Percentiles rank a stretch among this genome's conserved stretches.
Evolutionary conservation across 768 basidiomycete species (phyloP).

Genomic region (Tephrocybe sp.): DNA sequence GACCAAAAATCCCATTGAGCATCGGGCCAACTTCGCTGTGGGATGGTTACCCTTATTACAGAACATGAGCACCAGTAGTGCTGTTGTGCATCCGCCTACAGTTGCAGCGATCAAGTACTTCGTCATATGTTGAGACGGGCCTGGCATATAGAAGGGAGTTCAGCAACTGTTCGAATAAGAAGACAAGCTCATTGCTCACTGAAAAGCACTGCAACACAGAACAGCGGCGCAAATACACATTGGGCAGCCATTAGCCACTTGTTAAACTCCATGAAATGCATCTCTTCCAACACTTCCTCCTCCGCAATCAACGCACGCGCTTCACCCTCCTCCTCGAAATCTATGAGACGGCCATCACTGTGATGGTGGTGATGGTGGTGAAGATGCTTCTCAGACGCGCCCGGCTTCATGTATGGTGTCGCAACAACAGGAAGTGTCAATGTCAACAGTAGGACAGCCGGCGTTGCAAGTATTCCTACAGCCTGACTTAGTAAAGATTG

Average conservation of each 20-base stretch:
- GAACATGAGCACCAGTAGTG: slow-evolving; percentile 57
- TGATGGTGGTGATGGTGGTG: slow-evolving; percentile 19
- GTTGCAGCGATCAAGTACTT: slow-evolving; percentile 57
- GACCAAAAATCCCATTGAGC: slow-evolving; percentile 88
- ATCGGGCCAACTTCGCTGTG: slow-evolving; percentile 65
- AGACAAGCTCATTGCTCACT: slow-evolving; percentile 51
- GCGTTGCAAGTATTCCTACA: slow-evolving; percentile 79
- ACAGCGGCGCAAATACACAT: slow-evolving; percentile 79
- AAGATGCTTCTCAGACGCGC: slow-evolving; percentile 38
- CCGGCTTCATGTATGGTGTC: slow-evolving; percentile 44
- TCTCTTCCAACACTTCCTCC: slow-evolving; percentile 68
- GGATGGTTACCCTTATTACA: slow-evolving; percentile 58
- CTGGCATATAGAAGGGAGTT: slow-evolving; percentile 30
- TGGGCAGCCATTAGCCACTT: slow-evolving; percentile 88
- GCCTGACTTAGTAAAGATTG: slow-evolving; percentile 74
- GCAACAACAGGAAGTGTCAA: slow-evolving; percentile 91
- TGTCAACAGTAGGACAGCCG: slow-evolving; percentile 83
- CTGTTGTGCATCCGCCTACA: slow-evolving; percentile 53
- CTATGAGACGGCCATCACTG: slow-evolving; percentile 50
- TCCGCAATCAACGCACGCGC: slow-evolving; percentile 72
- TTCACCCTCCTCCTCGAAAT: slow-evolving; percentile 76
- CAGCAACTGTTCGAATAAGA: neutral
- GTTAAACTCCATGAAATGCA: slow-evolving; percentile 65
- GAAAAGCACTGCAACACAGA: slow-evolving; percentile 75
- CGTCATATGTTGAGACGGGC: slow-evolving; percentile 39